phyloP scores from a whole-genome alignment of 2,329 filamentous ascomycete species.

The Coleophoma cylindrospora region DNA sequence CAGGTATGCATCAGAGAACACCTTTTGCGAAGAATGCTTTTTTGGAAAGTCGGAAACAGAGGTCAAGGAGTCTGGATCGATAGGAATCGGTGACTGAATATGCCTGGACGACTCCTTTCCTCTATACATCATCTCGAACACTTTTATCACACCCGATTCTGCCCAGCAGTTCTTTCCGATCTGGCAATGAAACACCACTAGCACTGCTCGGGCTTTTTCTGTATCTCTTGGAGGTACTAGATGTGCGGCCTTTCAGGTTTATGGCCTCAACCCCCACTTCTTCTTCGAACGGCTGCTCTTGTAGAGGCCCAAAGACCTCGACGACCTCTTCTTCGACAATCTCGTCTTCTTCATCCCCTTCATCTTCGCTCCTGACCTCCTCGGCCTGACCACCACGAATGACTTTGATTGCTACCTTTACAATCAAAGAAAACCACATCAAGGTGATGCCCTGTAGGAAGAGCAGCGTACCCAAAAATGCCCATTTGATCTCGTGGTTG shows the following conservation, averaged over 20 bases:
- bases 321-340: conserved; percentile 27
- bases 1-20: too few species aligned
- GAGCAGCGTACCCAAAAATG: conserved; percentile 72
- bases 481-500: conserved; percentile 67
- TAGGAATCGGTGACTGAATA: background rate
- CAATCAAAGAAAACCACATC: conserved; percentile 86
- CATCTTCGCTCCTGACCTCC: conserved; percentile 83
- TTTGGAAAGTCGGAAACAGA: too few species aligned
- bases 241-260: conserved; percentile 48
- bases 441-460: conserved; percentile 76
- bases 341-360: conserved; percentile 59
- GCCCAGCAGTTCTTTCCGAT: conserved; percentile 27
- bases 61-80: background rate
- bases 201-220: conserved; percentile 21
- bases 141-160: conserved; percentile 29
- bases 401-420: conserved; percentile 76
- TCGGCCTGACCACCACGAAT: conserved; percentile 73
- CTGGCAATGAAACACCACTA: conserved; percentile 25
- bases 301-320: conserved; percentile 4
- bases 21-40: too few species aligned
- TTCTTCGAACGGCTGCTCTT: conserved; percentile 53
- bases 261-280: conserved; percentile 72
- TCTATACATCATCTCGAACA: conserved; percentile 13
- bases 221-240: conserved; percentile 17
- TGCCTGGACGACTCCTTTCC: background rate